Conservation (phyloP, 75 land plant genomes). For the Chamaecyparis obtusa region DNA sequence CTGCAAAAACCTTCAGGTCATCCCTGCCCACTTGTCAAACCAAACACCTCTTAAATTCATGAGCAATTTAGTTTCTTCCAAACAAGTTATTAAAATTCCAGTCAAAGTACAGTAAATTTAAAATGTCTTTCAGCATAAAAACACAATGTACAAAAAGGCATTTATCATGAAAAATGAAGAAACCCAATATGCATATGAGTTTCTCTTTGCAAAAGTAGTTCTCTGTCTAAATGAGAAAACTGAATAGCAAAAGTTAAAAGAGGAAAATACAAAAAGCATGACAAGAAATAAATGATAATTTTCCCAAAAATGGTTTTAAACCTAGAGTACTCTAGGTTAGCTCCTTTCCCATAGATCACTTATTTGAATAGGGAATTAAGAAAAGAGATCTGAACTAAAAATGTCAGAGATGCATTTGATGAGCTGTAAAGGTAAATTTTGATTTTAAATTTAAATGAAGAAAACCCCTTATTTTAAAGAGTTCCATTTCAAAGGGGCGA, state of each 20-base stretch:
- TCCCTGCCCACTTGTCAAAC: slow-evolving; percentile 46
- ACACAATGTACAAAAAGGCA: not conserved
- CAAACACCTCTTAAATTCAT: not conserved
- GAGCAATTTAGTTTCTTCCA: not conserved
- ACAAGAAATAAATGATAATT: no score
- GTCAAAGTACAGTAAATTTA: not conserved
- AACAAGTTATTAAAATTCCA: not conserved
- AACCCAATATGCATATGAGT: not conserved
- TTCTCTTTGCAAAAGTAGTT: not conserved
- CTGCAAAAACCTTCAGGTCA: slow-evolving; percentile 78
- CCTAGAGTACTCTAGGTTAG: no score
- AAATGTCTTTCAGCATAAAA: not conserved
- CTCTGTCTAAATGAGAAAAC: not conserved
- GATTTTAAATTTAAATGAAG: no score
- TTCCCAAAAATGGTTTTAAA: no score
- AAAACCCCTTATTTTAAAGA: no score
- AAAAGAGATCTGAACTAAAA: no score
- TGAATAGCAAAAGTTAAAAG: not conserved
- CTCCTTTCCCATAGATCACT: no score
- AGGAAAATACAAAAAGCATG: not conserved
- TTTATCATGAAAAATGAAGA: not conserved
- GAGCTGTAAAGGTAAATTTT: no score
- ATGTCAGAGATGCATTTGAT: no score
- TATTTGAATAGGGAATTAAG: no score
- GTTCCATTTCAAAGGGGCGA: no score